Base-by-base conservation (phyloP, 2,329 filamentous ascomycete genomes). In the Aspergillus latus region DNA sequence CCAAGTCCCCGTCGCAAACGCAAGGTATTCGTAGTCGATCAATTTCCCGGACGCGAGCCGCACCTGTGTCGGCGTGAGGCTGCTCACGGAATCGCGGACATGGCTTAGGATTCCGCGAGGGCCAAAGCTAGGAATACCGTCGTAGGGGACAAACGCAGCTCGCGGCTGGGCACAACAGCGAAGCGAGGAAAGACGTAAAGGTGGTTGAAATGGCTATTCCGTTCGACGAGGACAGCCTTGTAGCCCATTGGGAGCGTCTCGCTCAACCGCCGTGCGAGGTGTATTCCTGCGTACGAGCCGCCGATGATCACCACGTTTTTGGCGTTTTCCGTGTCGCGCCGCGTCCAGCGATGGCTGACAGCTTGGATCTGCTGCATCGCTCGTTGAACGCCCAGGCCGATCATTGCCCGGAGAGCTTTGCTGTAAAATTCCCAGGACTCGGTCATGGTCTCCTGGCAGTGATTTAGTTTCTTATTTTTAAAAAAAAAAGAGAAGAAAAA, bases 251-350 rank as follows among this genome's bases (percentile, higher is more conserved):
- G 79, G 0, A 86, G 67, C 4, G 76, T 72, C 21, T 74, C 69
- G n/a, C 78, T 73, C 4, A 86, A 75, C 8, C 75, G 69, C n/a
- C 74, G 73, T 0, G 78, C 78, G 5, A 78, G 75, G 44, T 80
- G 74, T 58, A 78, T 77, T 2, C 84, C 84, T 0, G 81, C 82
- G 62, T 84, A 86, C 0, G 82, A 84, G 48, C 79, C 83, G 34
- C 83, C 84, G 28, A 86, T 66, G 7, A 85, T 73, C 57, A 85
- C 76, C 42, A 86, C 78, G 55, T 80, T 84, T 47, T 73, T 72
- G 8, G 66, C 57, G 8, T 56, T 15, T 6, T 29, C 9, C 1
- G 59, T 58, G 3, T 55, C 37, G 37, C 37, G 37, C 37, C 5
- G 6, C 37, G 37, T 39, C 37, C 37, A 39, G 37, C 37, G 37